Evolutionary conservation across 2,329 filamentous ascomycete genomes (phyloP), one percentile per base, ranked within the genome.

Genomic region (Fusarium veterinarium): DNA sequence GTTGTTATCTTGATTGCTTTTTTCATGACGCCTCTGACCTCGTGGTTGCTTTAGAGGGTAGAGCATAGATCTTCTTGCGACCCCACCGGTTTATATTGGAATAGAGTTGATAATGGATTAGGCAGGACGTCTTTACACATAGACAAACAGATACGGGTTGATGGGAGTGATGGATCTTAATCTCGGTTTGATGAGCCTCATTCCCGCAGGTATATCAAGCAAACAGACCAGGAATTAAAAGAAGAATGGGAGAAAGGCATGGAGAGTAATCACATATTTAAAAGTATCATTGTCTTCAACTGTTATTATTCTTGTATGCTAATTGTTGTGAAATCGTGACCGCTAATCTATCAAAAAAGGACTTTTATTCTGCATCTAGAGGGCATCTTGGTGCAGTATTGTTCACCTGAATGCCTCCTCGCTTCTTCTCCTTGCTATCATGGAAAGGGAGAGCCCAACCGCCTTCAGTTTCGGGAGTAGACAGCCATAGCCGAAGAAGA

Each of bases 401-500:
- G 81, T 97, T 89, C 5, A 97, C 94, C 84, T 97, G 95, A 73
- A 97, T 93, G 0, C 94, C 95, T 12, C 94, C 94, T 23, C 95
- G 87, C 89, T 97, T 97, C 88, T 93, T 93, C 86, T 96, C 92
- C 62, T 89, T 85, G 62, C 89, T 92, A 81, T 97, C 95, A 76
- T 90, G 91, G 83, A 95, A 95, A 2, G 94, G 94, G 81, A 97
- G 81, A 57, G 88, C 90, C 94, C 94, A 97, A 0, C 95, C 95
- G 6, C 94, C 95, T 81, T 97, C 94, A 28, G 82, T 86, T 83
- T 95, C 92, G 0, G 94, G 94, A 5, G 93, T 94, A 16, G 93
- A 91, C 61, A 97, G 84, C 95, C 95, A 97, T 73, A 97, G 83
- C 49, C 95, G 87, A 86, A 97, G 92, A 31, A 97, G 83, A 79